phyloP scores from a whole-genome alignment of 140 eudicot genomes.

The Senecio squalidus region DNA sequence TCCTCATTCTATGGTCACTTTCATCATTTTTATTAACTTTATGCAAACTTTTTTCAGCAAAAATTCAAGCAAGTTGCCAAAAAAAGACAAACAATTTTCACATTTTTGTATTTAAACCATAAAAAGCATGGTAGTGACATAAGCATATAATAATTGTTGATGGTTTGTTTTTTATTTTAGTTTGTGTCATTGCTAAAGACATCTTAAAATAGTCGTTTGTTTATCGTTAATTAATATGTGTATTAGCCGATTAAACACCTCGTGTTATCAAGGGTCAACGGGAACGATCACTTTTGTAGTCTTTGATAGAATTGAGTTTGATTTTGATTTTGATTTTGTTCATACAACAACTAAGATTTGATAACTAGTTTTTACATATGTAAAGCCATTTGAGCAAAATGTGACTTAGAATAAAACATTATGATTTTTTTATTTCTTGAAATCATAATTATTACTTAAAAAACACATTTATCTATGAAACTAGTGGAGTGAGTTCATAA shows the following conservation, averaged over 20 bases:
- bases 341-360: too few relatives aligned
- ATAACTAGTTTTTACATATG: too few relatives aligned
- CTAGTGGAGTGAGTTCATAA: constrained; percentile 13
- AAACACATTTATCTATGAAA: too few relatives aligned
- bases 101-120: constrained; percentile 3
- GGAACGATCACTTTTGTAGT: too few relatives aligned
- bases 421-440: too few relatives aligned
- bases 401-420: too few relatives aligned
- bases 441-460: too few relatives aligned
- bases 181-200: not conserved
- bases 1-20: constrained; percentile 18
- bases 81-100: constrained; percentile 4
- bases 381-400: too few relatives aligned
- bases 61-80: constrained; percentile 11
- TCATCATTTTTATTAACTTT: constrained; percentile 2
- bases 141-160: not conserved
- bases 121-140: not conserved
- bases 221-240: not conserved
- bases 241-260: not conserved
- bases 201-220: not conserved
- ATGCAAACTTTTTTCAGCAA: not conserved
- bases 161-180: not conserved
- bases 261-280: too few relatives aligned
- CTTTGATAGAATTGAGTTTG: too few relatives aligned
- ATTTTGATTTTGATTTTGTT: too few relatives aligned